These are phyloP conservation scores for Eustoma russellianum DNA, from an alignment of 257 asterid genomes.

Conservation along the genomic window DNA sequence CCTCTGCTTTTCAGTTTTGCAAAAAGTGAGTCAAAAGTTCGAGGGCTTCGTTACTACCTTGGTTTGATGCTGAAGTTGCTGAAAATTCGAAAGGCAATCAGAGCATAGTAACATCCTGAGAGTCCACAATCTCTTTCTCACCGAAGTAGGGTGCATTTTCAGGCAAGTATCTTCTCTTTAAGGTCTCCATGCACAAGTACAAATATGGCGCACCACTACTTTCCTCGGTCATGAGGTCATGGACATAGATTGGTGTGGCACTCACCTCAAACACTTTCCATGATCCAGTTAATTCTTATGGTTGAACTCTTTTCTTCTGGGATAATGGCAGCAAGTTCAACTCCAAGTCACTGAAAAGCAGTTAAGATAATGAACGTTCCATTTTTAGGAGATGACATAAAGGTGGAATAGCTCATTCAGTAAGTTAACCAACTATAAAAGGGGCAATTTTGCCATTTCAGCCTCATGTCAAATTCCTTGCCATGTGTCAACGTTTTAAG, in stretches of 20 bases:
- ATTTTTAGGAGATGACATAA: no score
- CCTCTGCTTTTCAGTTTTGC: no score
- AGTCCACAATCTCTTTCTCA: conserved; percentile 81
- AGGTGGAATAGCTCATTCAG: neutral
- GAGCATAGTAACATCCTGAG: conserved; percentile 75
- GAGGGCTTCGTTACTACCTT: no score
- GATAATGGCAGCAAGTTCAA: conserved; percentile 75
- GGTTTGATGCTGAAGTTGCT: no score
- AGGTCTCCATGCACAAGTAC: conserved; percentile 74
- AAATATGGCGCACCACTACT: conserved; percentile 36
- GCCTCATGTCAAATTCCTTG: no score
- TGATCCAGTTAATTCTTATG: conserved; percentile 75
- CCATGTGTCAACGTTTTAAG: no score
- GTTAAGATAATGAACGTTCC: neutral
- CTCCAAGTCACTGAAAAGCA: conserved; percentile 47
- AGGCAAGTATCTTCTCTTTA: conserved; percentile 77
- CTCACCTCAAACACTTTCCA: conserved; percentile 98
- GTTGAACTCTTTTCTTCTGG: conserved; percentile 84
- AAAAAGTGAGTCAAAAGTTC: no score
- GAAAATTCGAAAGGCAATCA: no score
- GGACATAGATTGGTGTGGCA: conserved; percentile 72
- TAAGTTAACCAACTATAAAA: no score
- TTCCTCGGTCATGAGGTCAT: conserved; percentile 36
- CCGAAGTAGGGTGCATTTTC: conserved; percentile 57
- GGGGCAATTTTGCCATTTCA: no score